phyloP scores from a whole-genome alignment of 2,329 filamentous ascomycete genomes.

The Fusarium nisikadoi region DNA sequence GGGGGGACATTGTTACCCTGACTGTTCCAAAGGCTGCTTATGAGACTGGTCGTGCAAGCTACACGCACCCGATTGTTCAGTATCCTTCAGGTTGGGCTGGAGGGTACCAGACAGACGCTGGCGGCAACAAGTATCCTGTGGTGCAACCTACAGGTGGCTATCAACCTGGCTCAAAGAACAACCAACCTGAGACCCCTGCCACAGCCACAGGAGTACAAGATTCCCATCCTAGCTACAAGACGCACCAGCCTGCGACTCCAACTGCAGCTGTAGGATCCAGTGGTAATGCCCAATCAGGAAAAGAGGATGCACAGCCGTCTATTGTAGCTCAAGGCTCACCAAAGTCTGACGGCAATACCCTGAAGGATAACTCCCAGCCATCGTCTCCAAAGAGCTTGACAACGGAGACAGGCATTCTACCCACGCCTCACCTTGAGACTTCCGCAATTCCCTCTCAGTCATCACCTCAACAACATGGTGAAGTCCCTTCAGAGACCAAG shows the following conservation, averaged over 20 bases:
- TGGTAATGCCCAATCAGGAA: too few relatives aligned
- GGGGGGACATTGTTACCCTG: neutral
- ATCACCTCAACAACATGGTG: accelerated
- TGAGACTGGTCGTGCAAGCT: accelerated
- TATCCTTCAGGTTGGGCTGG: neutral
- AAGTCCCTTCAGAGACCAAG: neutral
- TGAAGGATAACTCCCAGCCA: accelerated
- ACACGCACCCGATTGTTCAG: neutral
- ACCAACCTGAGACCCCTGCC: accelerated
- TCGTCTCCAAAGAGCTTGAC: neutral
- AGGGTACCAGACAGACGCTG: neutral
- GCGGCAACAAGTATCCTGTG: accelerated
- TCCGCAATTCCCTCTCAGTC: neutral
- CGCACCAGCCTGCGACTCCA: neutral
- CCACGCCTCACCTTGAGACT: neutral
- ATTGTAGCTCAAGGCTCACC: neutral
- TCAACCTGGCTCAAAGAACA: neutral
- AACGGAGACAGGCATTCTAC: neutral
- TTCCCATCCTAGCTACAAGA: neutral
- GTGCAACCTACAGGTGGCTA: neutral
- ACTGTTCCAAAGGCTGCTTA: neutral
- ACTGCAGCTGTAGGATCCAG: neutral
- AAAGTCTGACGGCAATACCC: accelerated
- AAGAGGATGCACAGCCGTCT: neutral
- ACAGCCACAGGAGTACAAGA: neutral